A percentile compares a stretch with the other conserved stretches of the same genome.
These are phyloP conservation scores for Neofusicoccum parvum DNA, from an alignment of 2,329 filamentous ascomycete genomes.

Conservation along the genomic window DNA sequence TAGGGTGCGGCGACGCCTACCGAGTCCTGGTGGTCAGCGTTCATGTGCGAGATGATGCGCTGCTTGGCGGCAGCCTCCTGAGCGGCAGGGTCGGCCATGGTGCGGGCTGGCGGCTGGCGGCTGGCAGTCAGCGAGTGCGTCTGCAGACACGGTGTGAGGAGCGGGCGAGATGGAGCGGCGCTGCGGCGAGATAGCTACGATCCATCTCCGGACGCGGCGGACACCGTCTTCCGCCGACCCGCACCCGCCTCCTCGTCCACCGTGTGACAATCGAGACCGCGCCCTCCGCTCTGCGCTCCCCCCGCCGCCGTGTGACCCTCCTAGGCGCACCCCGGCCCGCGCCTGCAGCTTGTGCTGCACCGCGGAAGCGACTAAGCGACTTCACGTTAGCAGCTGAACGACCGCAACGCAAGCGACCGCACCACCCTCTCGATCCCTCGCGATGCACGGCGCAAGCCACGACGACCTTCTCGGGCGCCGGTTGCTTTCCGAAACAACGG, in stretches of 20 bases:
- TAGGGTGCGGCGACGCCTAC: conserved; percentile 35
- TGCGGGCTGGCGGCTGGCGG: neutral
- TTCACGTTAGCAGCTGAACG: neutral
- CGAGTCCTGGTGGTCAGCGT: conserved; percentile 75
- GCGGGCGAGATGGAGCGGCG: neutral
- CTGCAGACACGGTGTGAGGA: neutral
- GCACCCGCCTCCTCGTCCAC: neutral
- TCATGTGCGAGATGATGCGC: conserved; percentile 82
- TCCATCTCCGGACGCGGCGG: conserved; percentile 7
- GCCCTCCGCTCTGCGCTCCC: neutral
- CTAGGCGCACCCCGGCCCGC: neutral
- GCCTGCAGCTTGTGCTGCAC: neutral
- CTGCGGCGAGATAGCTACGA: conserved; percentile 11
- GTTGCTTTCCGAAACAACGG: neutral
- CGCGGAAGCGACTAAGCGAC: neutral
- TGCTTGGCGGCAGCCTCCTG: conserved; percentile 55
- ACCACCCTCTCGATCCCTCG: neutral
- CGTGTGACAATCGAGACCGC: neutral
- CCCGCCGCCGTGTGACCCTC: neutral
- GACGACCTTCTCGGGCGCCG: neutral
- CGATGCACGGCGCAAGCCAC: conserved; percentile 9
- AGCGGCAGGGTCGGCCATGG: conserved; percentile 35
- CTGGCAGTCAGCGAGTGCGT: neutral
- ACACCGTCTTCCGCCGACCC: neutral
- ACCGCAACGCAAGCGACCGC: neutral